Evolutionary conservation across 768 basidiomycete species (phyloP).

Genomic region (Leccinum pellstonianum): DNA sequence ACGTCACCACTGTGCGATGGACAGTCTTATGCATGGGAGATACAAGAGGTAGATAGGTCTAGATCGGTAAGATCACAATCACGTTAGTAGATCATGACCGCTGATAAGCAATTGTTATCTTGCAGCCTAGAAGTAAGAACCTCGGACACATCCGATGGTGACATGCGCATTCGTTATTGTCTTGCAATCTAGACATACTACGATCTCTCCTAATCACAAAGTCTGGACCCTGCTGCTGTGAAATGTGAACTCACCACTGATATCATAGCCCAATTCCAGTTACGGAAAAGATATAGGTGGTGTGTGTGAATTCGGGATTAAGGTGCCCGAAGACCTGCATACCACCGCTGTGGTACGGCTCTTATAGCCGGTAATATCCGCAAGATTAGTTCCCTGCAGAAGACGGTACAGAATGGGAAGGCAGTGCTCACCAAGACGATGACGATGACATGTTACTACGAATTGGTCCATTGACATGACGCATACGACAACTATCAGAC

Average conservation of each 20-base stretch:
- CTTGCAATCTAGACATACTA: neutral
- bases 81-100: neutral
- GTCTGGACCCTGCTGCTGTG: neutral
- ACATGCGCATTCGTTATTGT: neutral
- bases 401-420: no score
- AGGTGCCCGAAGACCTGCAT: neutral
- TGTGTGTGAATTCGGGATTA: neutral
- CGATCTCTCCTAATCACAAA: neutral
- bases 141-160: neutral
- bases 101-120: neutral
- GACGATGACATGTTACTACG: neutral
- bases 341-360: neutral
- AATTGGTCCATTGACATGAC: neutral
- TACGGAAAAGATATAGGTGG: neutral
- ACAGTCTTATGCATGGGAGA: neutral
- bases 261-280: neutral
- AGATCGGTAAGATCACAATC: constrained; percentile 12
- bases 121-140: neutral
- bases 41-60: neutral
- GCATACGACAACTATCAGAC: neutral
- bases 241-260: neutral
- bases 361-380: neutral
- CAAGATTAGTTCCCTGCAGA: neutral
- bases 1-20: constrained; percentile 3
- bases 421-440: neutral